These are phyloP conservation scores for Lachnellula hyalina DNA, from an alignment of 2,329 filamentous ascomycete genomes.

Conservation along the genomic window DNA sequence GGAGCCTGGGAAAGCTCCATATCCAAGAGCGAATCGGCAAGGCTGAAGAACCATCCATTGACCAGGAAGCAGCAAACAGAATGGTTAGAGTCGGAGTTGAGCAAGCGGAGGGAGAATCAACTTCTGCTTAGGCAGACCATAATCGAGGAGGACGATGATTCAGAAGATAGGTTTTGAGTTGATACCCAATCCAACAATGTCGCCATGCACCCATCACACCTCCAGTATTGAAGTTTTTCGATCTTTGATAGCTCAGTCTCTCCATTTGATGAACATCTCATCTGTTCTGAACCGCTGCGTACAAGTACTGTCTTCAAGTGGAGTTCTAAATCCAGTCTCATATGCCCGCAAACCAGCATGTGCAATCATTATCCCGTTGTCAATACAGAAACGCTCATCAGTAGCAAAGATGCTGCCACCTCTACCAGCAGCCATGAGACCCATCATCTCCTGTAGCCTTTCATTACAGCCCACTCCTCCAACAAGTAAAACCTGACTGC, in stretches of 20 bases:
- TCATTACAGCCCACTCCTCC: constrained; percentile 95
- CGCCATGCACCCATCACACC: too few species aligned
- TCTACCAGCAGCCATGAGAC: constrained; percentile 81
- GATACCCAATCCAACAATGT: not conserved
- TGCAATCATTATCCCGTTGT: constrained; percentile 99
- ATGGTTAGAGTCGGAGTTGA: constrained; percentile 26
- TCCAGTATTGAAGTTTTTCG: not conserved
- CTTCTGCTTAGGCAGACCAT: constrained; percentile 62
- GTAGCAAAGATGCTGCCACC: constrained; percentile 91
- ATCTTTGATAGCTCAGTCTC: constrained; percentile 41
- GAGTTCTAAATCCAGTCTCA: constrained; percentile 71
- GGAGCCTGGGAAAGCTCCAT: constrained; percentile 20
- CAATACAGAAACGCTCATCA: constrained; percentile 96
- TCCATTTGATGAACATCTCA: constrained; percentile 75
- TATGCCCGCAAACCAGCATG: constrained; percentile 88
- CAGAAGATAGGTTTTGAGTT: constrained; percentile 34
- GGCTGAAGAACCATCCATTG: constrained; percentile 9
- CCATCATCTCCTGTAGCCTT: constrained; percentile 97
- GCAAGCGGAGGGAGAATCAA: constrained; percentile 25
- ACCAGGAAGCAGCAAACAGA: constrained; percentile 22
- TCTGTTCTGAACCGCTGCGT: constrained; percentile 80
- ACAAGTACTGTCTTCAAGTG: constrained; percentile 75
- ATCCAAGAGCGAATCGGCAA: constrained; percentile 9
- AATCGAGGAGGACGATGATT: constrained; percentile 64
- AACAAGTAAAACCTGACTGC: constrained; percentile 84